Conservation (phyloP, 352 stramenopile genomes). For the Phytophthora constricta region DNA sequence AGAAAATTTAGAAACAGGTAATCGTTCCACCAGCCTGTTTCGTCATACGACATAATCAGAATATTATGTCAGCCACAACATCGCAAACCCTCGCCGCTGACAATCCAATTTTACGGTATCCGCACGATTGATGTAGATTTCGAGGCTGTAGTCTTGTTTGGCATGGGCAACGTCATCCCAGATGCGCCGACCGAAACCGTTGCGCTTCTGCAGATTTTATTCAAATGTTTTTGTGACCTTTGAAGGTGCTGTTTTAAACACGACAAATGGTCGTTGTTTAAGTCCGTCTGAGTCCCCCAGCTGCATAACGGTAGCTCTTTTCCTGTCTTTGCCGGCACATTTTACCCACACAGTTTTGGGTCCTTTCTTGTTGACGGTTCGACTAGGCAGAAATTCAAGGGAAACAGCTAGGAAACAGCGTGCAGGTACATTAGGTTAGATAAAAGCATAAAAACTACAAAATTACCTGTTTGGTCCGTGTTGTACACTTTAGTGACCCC, state of each 20-base stretch:
- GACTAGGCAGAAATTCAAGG: conserved; percentile 1
- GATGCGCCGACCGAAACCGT: neutral
- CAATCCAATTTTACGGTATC: no score
- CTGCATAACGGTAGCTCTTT: neutral
- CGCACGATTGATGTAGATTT: conserved; percentile 14
- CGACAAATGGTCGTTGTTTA: conserved; percentile 2
- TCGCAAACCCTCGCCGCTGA: no score
- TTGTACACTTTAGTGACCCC: conserved; percentile 4
- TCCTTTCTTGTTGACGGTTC: neutral
- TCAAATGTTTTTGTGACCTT: neutral
- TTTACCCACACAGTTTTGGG: conserved; percentile 12
- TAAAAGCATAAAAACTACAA: no score
- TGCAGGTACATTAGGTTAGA: no score
- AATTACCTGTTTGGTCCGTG: conserved; percentile 16
- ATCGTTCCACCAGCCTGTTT: no score
- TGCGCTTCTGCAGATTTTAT: no score
- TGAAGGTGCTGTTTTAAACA: conserved; percentile 1
- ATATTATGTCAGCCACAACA: no score
- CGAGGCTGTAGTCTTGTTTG: neutral
- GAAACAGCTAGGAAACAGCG: no score
- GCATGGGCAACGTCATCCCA: neutral
- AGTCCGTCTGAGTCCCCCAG: no score
- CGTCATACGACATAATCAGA: no score
- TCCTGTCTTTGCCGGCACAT: neutral
- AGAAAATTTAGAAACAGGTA: conserved; percentile 15